Conservation (phyloP, 1,139 yeast genomes). For the Kodamaea derodonti region DNA sequence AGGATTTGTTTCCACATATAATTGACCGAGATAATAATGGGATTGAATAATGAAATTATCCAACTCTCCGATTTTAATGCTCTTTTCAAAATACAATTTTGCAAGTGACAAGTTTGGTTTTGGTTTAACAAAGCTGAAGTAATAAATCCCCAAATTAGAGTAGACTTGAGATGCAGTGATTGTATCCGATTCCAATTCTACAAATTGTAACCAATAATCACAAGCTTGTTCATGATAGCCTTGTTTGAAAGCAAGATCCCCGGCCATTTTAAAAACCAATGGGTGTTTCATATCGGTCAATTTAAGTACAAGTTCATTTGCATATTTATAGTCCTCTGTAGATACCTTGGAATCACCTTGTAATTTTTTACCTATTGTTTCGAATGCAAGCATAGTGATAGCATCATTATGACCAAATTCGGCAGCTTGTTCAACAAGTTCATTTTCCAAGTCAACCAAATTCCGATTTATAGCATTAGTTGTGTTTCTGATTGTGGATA, state of each 20-base stretch:
- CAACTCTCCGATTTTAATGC: conserved; percentile 56
- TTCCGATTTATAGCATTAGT: conserved; percentile 57
- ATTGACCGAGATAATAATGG: conserved; percentile 74
- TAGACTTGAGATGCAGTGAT: conserved; percentile 70
- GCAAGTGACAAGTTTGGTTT: conserved; percentile 51
- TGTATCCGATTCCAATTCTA: conserved; percentile 52
- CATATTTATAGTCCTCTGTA: conserved; percentile 57
- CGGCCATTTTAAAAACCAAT: conserved; percentile 66
- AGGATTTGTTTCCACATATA: conserved; percentile 56
- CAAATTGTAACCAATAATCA: conserved; percentile 56
- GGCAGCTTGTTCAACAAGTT: conserved; percentile 75
- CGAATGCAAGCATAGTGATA: conserved; percentile 65
- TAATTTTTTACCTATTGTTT: conserved; percentile 37
- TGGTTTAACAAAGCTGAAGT: conserved; percentile 40
- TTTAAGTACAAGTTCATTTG: conserved; percentile 56
- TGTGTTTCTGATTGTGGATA: conserved; percentile 57
- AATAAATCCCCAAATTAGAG: conserved; percentile 63
- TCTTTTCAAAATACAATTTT: conserved; percentile 54
- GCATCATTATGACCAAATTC: conserved; percentile 83
- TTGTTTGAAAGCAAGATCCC: conserved; percentile 59
- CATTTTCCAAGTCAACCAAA: conserved; percentile 60
- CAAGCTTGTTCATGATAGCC: conserved; percentile 49
- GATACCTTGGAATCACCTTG: conserved; percentile 18
- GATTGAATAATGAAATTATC: conserved; percentile 57
- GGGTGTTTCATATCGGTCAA: conserved; percentile 66